phyloP scores from a whole-genome alignment of 495 filamentous ascomycete genomes.

The Neurospora sp. region DNA sequence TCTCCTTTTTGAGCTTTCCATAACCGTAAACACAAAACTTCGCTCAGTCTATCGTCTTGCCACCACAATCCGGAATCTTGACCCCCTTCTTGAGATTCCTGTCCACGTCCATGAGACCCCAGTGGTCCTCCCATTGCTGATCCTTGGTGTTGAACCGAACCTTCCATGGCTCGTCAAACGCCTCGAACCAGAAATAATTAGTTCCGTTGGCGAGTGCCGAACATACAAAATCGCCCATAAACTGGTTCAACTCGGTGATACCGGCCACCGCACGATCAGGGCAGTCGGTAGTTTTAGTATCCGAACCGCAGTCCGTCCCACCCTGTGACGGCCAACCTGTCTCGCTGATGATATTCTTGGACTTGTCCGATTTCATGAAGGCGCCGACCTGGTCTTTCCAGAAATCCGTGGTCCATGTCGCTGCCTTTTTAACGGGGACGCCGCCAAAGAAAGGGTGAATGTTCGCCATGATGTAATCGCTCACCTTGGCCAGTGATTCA shows the following conservation, averaged over 20 bases:
- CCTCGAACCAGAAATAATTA: slow-evolving; percentile 94
- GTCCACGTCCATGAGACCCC: slow-evolving; percentile 84
- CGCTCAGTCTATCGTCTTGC: slow-evolving; percentile 45
- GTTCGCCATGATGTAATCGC: slow-evolving; percentile 92
- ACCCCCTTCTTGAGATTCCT: slow-evolving; percentile 78
- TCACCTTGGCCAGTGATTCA: slow-evolving; percentile 47
- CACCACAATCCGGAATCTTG: slow-evolving; percentile 80
- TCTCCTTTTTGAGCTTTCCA: not conserved
- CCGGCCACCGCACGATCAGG: slow-evolving; percentile 63
- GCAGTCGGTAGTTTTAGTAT: slow-evolving; percentile 34
- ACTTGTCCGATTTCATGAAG: slow-evolving; percentile 45
- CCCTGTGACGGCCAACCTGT: slow-evolving; percentile 87
- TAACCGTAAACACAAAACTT: not conserved
- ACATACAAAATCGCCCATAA: slow-evolving; percentile 84
- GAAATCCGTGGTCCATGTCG: slow-evolving; percentile 77
- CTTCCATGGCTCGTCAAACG: slow-evolving; percentile 97
- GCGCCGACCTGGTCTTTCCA: slow-evolving; percentile 59
- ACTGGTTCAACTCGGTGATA: slow-evolving; percentile 71
- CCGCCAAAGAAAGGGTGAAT: slow-evolving; percentile 96
- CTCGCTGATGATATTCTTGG: slow-evolving; percentile 69
- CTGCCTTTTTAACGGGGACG: slow-evolving; percentile 53
- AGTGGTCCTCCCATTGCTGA: slow-evolving; percentile 89
- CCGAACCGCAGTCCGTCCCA: slow-evolving; percentile 64
- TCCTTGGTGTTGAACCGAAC: slow-evolving; percentile 53
- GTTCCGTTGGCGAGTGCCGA: slow-evolving; percentile 67